These are phyloP conservation scores for Cordyceps pruinosa DNA, from an alignment of 2,329 filamentous ascomycete genomes.

Conservation along the genomic window DNA sequence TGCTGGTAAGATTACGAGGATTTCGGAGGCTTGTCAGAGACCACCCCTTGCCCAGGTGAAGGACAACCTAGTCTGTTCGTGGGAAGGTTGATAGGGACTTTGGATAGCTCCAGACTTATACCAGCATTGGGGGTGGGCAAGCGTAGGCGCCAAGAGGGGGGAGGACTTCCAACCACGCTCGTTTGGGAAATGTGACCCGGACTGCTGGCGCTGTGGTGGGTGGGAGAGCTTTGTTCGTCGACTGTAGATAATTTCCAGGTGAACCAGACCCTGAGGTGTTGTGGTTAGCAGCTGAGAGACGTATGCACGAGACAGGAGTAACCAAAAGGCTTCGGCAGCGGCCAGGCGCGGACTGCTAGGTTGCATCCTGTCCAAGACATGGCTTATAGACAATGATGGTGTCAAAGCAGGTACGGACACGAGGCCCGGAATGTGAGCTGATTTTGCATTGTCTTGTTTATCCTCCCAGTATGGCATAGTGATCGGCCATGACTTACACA, in stretches of 20 bases:
- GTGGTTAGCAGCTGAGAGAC: background rate
- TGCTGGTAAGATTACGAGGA: background rate
- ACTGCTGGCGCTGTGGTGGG: background rate
- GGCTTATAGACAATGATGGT: background rate
- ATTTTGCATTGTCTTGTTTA: background rate
- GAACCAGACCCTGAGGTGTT: background rate
- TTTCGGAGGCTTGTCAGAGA: background rate
- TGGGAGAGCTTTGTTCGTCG: background rate
- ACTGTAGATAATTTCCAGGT: background rate
- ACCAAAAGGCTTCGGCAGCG: background rate
- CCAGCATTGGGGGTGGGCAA: background rate
- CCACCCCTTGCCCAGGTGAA: background rate
- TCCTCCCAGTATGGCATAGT: background rate
- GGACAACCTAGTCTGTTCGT: background rate
- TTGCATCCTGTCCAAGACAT: constrained; percentile 2
- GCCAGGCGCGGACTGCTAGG: background rate
- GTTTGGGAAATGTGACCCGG: background rate
- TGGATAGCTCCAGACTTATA: background rate
- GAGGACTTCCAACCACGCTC: background rate
- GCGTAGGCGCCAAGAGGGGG: background rate
- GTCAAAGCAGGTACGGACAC: no score
- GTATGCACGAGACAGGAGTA: background rate
- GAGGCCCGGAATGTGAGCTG: no score
- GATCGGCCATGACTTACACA: background rate
- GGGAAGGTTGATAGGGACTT: background rate